Evolutionary conservation across 2,329 filamentous ascomycete species (phyloP).

Genomic region (Furcasterigmium furcatum): DNA sequence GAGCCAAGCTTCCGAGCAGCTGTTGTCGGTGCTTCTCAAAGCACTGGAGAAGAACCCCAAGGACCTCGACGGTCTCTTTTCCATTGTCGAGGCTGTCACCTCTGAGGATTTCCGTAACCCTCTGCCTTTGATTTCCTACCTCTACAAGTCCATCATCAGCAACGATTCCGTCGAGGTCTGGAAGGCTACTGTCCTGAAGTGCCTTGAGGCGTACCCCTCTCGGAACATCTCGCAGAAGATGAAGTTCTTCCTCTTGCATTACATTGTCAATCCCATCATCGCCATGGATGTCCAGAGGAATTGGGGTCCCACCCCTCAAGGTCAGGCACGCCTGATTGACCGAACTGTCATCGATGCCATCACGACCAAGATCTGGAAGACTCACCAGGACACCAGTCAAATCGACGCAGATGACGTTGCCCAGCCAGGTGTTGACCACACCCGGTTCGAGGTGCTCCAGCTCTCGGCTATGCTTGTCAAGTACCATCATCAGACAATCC

Average conservation of each 20-base stretch:
- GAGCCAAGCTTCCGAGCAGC: constrained; percentile 83
- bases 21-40: constrained; percentile 80
- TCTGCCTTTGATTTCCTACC: constrained; percentile 73
- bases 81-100: constrained; percentile 79
- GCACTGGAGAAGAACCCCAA: constrained; percentile 72
- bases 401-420: constrained; percentile 86
- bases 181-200: constrained; percentile 76
- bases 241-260: constrained; percentile 88
- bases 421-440: constrained; percentile 89
- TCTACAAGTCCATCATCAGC: constrained; percentile 81
- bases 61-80: constrained; percentile 81
- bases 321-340: constrained; percentile 72
- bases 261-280: constrained; percentile 92
- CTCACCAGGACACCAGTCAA: constrained; percentile 74
- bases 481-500: constrained; percentile 82
- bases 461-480: constrained; percentile 94
- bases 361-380: constrained; percentile 90
- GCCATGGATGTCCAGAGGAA: constrained; percentile 93
- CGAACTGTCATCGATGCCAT: constrained; percentile 84
- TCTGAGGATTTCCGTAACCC: constrained; percentile 77
- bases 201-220: constrained; percentile 81
- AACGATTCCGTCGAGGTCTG: constrained; percentile 84
- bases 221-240: constrained; percentile 80
- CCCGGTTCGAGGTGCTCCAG: constrained; percentile 92
- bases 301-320: constrained; percentile 59